Base-by-base conservation (phyloP, 225 moss, liverwort and hornwort genomes). In the Bryoerythrophyllum caledonicum region DNA sequence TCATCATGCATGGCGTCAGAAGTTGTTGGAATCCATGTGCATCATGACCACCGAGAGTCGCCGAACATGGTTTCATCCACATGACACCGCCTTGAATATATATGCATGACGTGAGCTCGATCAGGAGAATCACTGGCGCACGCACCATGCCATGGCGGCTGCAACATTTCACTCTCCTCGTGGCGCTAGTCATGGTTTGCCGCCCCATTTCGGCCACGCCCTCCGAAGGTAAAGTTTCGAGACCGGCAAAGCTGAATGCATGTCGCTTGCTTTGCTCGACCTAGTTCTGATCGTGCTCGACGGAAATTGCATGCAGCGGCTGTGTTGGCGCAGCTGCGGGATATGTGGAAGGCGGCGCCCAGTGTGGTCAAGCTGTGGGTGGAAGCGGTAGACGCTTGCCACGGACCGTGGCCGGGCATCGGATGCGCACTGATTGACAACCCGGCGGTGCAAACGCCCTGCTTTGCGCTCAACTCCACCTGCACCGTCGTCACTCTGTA, bases 401-500 rank as follows among this genome's bases (percentile, higher is more conserved):
- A 70, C 67, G 87, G 87, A 24, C 82, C 82, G 8, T 92, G 92
- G 88, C 82, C 88, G 7, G 92, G 92, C 43, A 44, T 92, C 61
- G 75, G 76, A 61, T 92, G 92, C 53, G 80, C 76, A 8, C 38
- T 74, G 44, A 70, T 6, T 17, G 70, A 76, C 63, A 63, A 32
- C 10, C 69, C 80, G 5, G 41, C 65, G 27, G 30, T 30, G 52
- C 86, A 68, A 73, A 62, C 72, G 20, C 68, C 86, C 23, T 92
- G 92, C 32, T 79, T 63, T 4, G 71, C 90, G 19, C 34, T 83
- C 37, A 63, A 78, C 68, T 75, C 82, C 51, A 81, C 81, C 68
- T 92, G 92, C 80, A 82, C 82, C 23, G 90, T 92, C 46, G 71
- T 85, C 56, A 72, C 74, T 13, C 51, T 89, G 89, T 86, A 75